These are phyloP conservation scores for Penicillium sp. DNA, from an alignment of 2,329 filamentous ascomycete genomes.

Conservation along the genomic window DNA sequence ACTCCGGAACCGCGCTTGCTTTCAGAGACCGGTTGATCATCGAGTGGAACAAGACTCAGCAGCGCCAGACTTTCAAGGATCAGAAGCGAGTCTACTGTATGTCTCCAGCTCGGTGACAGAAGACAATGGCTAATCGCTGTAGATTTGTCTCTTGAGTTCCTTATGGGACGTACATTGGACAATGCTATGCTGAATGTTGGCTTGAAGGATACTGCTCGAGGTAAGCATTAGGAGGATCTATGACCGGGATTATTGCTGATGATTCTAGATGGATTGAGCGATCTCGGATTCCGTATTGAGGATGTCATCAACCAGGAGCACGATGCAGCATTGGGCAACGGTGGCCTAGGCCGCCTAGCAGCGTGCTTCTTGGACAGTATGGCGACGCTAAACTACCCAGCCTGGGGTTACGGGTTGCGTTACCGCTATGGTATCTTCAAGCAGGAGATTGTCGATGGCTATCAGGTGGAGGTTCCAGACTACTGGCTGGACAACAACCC, in stretches of 20 bases:
- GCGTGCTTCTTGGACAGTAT: constrained; percentile 97
- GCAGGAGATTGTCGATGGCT: constrained; percentile 96
- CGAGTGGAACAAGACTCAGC: constrained; percentile 98
- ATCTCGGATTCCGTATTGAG: constrained; percentile 95
- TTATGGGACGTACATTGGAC: constrained; percentile 95
- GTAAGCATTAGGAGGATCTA: constrained; percentile 49
- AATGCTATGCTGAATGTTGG: constrained; percentile 98
- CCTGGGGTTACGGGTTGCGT: constrained; percentile 94
- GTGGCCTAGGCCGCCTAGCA: constrained; percentile 88
- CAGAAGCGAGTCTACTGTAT: constrained; percentile 89
- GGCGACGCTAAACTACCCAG: constrained; percentile 89
- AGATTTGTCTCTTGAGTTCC: constrained; percentile 91
- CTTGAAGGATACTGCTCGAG: constrained; percentile 76
- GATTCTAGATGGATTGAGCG: constrained; percentile 68
- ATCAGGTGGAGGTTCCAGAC: constrained; percentile 96
- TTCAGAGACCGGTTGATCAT: constrained; percentile 90
- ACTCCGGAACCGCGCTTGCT: constrained; percentile 84
- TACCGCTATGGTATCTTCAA: constrained; percentile 99
- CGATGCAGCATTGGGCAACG: constrained; percentile 93
- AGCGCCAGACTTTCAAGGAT: constrained; percentile 86
- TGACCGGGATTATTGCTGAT: constrained; percentile 22
- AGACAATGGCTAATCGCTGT: not conserved
- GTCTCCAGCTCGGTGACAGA: constrained; percentile 18
- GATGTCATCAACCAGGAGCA: constrained; percentile 94
- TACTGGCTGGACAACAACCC: constrained; percentile 99